These are phyloP conservation scores for Phaeosphaeriaceae sp. DNA, from an alignment of 2,329 filamentous ascomycete genomes.

Conservation along the genomic window DNA sequence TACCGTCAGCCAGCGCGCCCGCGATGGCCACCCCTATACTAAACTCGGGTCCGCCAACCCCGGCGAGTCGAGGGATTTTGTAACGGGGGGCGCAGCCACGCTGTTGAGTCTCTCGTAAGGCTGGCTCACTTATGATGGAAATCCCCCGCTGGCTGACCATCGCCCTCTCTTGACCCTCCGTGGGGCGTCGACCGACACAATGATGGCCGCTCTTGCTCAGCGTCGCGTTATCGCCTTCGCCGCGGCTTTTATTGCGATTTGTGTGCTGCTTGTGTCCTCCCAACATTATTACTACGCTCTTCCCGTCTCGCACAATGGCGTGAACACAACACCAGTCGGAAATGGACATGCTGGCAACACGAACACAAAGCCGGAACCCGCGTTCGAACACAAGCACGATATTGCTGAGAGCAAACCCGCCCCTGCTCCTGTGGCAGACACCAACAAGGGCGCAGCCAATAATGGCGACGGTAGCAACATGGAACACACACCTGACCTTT, in stretches of 20 bases:
- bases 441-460: background rate
- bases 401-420: background rate
- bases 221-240: background rate
- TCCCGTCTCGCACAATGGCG: background rate
- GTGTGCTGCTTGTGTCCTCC: background rate
- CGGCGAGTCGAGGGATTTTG: background rate
- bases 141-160: background rate
- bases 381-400: background rate
- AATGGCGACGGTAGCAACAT: background rate
- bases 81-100: background rate
- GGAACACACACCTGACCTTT: background rate
- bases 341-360: background rate
- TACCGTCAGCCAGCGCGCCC: background rate
- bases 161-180: background rate
- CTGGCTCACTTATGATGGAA: background rate
- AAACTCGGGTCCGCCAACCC: background rate
- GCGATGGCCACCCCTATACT: background rate
- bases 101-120: conserved; percentile 1
- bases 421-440: background rate
- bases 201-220: conserved; percentile 2
- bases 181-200: background rate
- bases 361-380: background rate
- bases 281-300: background rate
- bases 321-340: background rate
- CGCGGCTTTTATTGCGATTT: conserved; percentile 1